Evolutionary conservation across 371 early-diverging fungal species (phyloP), one percentile per base, ranked within the genome.

Genomic region (Quaeritorhiza haematococci): DNA sequence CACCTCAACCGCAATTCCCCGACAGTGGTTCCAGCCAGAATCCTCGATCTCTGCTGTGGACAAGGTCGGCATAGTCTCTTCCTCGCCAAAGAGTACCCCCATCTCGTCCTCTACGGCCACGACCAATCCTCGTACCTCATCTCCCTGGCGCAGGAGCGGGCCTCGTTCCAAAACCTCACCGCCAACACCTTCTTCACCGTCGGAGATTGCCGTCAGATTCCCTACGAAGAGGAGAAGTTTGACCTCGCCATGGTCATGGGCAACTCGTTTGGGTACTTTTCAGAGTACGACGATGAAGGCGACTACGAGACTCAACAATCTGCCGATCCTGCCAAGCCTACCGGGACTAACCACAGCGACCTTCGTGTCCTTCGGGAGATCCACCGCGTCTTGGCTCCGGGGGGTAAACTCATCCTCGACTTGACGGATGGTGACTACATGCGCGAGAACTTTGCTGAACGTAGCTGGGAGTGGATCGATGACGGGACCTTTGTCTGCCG

Each of bases 391-490:
- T 61, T 84, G 21, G 52, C 34, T 24, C 76, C 74, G 0, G 76
- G 75, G 19, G 84, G 83, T 24, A 29, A 64, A 3, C 35, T 76
- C 3, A 68, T 83, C 13, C 52, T 84, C 3, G 84, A 84, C 49
- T 62, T 82, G 3, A 74, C 79, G 7, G 84, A 84, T 49, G 84
- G 84, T 7, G 76, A 61, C 21, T 75, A 75, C 56, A 69, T 79
- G 72, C 66, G 82, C 21, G 50, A 67, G 10, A 73, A 78, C 59
- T 82, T 72, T 63, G 70, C 67, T 7, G 62, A 74, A 34, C 70
- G 79, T 10, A 69, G 73, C 43, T 84, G 84, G 84, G 84, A 84
- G 59, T 84, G 84, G 84, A 65, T 79, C 32, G 81, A 82, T 51
- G 84, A 84, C 49, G 50, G 52, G 8, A 78, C 74, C 46, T 75